These are phyloP conservation scores for Marchantia paleacea DNA, from an alignment of 225 moss, liverwort and hornwort genomes.

Conservation along the genomic window DNA sequence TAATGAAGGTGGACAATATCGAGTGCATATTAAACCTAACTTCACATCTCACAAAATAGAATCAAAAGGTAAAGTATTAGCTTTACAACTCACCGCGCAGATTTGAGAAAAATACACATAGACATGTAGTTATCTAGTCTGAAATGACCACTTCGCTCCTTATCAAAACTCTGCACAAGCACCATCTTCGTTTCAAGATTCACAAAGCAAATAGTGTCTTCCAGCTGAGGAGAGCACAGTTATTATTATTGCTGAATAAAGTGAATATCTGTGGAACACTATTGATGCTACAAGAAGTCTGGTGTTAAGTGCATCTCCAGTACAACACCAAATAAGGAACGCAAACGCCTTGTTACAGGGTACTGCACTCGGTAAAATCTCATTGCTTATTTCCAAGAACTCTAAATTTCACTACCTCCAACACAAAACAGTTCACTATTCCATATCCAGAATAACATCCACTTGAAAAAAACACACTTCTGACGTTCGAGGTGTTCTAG, in stretches of 20 bases:
- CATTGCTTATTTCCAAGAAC: no score
- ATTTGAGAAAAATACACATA: constrained; percentile 91
- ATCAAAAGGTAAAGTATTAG: not conserved
- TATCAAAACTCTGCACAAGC: constrained; percentile 66
- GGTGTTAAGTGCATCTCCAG: not conserved
- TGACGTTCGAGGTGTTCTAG: no score
- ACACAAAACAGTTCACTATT: no score
- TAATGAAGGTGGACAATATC: no score
- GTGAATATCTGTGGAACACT: not conserved
- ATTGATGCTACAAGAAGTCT: not conserved
- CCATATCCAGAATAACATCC: no score
- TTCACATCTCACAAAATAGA: not conserved
- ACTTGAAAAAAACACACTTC: no score
- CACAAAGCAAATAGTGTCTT: not conserved
- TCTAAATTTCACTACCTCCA: no score
- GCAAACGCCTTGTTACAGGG: no score
- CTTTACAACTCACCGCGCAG: constrained; percentile 58
- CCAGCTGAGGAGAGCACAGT: not conserved
- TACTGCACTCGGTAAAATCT: no score
- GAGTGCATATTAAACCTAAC: not conserved
- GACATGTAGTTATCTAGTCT: constrained; percentile 73
- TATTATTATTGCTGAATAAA: not conserved
- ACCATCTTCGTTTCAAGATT: not conserved
- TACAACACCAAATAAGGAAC: not conserved
- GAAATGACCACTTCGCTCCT: constrained; percentile 59